A percentile compares a stretch with the other conserved stretches of the same genome.
These are phyloP conservation scores for Elongisporangium undulatum DNA, from an alignment of 352 stramenopile genomes.

Conservation along the genomic window DNA sequence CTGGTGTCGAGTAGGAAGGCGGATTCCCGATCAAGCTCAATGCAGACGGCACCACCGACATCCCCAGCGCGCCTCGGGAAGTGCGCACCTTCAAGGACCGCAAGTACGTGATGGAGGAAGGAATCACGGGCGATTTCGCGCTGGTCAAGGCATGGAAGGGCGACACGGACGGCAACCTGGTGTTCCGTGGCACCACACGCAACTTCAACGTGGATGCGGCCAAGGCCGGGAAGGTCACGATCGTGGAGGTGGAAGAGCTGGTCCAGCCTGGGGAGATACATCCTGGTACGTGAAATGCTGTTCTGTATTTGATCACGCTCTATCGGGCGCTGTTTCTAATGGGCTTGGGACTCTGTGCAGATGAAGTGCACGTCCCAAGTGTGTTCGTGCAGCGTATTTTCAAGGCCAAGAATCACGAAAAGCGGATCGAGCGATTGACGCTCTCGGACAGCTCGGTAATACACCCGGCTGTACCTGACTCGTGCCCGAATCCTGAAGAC, in stretches of 20 bases:
- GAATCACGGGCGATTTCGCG: slow-evolving; percentile 91
- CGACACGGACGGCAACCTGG: slow-evolving; percentile 94
- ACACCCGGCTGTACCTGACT: background rate
- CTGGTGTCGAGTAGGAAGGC: slow-evolving; percentile 32
- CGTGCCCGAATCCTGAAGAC: background rate
- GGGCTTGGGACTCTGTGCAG: slow-evolving; percentile 12
- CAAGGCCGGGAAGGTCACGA: slow-evolving; percentile 91
- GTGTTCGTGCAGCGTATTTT: slow-evolving; percentile 97
- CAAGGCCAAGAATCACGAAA: slow-evolving; percentile 86
- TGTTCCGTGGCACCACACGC: slow-evolving; percentile 93
- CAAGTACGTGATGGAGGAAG: slow-evolving; percentile 96
- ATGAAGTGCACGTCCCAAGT: slow-evolving; percentile 94
- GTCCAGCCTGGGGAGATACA: slow-evolving; percentile 92
- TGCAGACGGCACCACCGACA: slow-evolving; percentile 56
- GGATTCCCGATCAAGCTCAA: slow-evolving; percentile 79
- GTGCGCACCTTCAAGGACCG: slow-evolving; percentile 77
- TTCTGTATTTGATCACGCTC: background rate
- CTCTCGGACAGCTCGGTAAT: slow-evolving; percentile 62
- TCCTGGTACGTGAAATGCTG: slow-evolving; percentile 35
- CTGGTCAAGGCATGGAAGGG: slow-evolving; percentile 96
- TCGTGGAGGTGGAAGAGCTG: slow-evolving; percentile 95
- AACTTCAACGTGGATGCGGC: slow-evolving; percentile 97
- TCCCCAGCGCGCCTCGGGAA: slow-evolving; percentile 67
- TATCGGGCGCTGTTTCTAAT: slow-evolving; percentile 1
- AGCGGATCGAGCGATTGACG: slow-evolving; percentile 93